Base-by-base conservation (phyloP, 805 yeast species). In the Wickerhamomyces rabaulensis region DNA sequence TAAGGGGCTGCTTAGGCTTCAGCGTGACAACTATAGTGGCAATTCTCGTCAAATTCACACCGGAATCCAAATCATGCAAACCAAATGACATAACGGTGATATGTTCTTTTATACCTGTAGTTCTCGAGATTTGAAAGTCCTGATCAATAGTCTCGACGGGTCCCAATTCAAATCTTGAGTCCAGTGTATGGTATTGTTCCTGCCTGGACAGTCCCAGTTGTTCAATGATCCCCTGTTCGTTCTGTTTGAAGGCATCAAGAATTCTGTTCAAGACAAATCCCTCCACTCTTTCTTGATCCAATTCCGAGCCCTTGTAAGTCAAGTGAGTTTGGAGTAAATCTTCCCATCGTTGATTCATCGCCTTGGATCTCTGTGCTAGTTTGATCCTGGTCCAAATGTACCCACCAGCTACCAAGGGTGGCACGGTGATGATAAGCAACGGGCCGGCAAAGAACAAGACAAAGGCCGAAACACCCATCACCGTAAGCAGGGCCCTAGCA, bases 331-430 rank as follows among this genome's bases (percentile, higher is more conserved):
- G 41, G 15, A 45, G 13, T 31, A 57, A 12, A 4, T 43, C 26
- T 6, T 48, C 42, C 54, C 56, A 56, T 19, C 54, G 41, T 13
- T 36, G 16, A 8, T 41, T 25, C 53, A 59, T 46, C 3, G 51
- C 58, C 2, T 23, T 26, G 2, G 42, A 35, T 29, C 56, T 40
- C 16, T 44, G 52, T 29, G 50, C 50, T 15, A 43, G 17, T 10
- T 31, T 35, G 21, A 47, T 35, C 22, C 45, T 52, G 4, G 45
- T 29, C 9, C 53, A 3, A 15, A 60, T 41, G 29, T 48, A 48
- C 9, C 54, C 55, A 39, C 57, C 59, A 22, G 57, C 35, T 16
- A 55, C 29, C 41, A 60, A 31, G 1, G 62, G 62, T 3, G 63
- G 63, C 1, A 52, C 44, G 1, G 55, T 48, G 19, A 58, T 50